Evolutionary conservation across 768 basidiomycete genomes (phyloP).

Genomic region (Pleurotus pulmonarius): DNA sequence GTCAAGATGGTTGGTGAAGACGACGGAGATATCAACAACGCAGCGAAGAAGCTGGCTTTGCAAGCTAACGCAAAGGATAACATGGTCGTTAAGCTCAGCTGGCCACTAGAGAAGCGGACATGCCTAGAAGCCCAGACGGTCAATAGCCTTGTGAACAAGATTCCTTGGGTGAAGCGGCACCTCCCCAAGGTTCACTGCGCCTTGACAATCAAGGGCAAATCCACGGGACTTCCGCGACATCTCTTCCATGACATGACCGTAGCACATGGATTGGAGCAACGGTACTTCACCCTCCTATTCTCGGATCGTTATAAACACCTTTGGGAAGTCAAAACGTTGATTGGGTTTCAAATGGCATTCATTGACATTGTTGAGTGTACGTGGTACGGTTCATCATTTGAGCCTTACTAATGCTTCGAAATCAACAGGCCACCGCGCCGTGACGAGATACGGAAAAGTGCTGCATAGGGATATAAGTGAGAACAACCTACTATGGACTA

Average conservation of each 20-base stretch:
- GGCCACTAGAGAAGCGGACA: conserved; percentile 10
- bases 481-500: conserved; percentile 22
- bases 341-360: conserved; percentile 23
- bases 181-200: conserved; percentile 10
- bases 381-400: not conserved
- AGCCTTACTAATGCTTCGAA: not conserved
- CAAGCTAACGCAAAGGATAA: not conserved
- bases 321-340: conserved; percentile 15
- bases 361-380: conserved; percentile 27
- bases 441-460: conserved; percentile 15
- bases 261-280: conserved; percentile 4
- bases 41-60: not conserved
- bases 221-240: conserved; percentile 11
- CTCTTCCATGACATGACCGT: not conserved
- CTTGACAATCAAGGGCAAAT: not conserved
- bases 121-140: conserved; percentile 10
- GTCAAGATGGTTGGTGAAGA: not conserved
- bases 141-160: not conserved
- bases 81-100: conserved; percentile 13
- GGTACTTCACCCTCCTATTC: conserved; percentile 16
- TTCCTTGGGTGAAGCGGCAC: conserved; percentile 11
- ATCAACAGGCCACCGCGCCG: conserved; percentile 19
- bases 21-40: not conserved
- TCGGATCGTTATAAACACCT: conserved; percentile 17
- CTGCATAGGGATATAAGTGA: conserved; percentile 28